Evolutionary conservation across 208 protist species (phyloP).

Genomic region (Leishmania amazonensis): DNA sequence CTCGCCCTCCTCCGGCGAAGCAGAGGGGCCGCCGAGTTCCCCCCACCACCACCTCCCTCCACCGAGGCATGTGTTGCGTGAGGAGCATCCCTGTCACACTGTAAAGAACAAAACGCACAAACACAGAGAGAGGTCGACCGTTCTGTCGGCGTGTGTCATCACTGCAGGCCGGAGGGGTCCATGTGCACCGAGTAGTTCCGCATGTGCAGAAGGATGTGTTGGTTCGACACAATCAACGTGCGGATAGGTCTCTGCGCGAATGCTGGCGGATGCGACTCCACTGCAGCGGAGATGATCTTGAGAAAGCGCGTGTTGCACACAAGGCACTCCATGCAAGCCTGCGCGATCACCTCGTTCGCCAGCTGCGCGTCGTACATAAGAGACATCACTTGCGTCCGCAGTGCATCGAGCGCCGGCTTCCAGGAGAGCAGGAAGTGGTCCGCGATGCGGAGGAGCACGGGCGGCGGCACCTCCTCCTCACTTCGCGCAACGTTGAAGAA

Average conservation of each 20-base stretch:
- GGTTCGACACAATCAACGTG: constrained; percentile 72
- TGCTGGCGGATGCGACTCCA: constrained; percentile 26
- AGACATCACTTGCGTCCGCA: constrained; percentile 35
- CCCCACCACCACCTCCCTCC: background rate
- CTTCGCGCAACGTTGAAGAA: constrained; percentile 43
- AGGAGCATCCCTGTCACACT: background rate
- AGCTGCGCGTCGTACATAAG: constrained; percentile 48
- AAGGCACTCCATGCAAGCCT: constrained; percentile 82
- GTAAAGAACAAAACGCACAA: background rate
- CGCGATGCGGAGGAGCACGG: constrained; percentile 44
- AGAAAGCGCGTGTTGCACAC: constrained; percentile 82
- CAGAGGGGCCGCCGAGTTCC: background rate
- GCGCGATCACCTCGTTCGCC: constrained; percentile 63
- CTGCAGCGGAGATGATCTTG: constrained; percentile 35
- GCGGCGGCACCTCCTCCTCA: constrained; percentile 30
- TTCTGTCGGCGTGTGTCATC: background rate
- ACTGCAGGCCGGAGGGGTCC: constrained; percentile 13
- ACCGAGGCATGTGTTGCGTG: background rate
- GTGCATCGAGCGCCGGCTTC: constrained; percentile 48
- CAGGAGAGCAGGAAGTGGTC: constrained; percentile 67
- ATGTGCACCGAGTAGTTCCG: constrained; percentile 60
- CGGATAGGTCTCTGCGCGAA: constrained; percentile 46
- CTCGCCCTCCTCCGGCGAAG: background rate
- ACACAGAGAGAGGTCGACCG: background rate
- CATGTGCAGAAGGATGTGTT: constrained; percentile 83